Percentiles rank a stretch among this genome's conserved stretches.
Conservation (phyloP, 2,329 filamentous ascomycete species). For the Talaromyces sp. region DNA sequence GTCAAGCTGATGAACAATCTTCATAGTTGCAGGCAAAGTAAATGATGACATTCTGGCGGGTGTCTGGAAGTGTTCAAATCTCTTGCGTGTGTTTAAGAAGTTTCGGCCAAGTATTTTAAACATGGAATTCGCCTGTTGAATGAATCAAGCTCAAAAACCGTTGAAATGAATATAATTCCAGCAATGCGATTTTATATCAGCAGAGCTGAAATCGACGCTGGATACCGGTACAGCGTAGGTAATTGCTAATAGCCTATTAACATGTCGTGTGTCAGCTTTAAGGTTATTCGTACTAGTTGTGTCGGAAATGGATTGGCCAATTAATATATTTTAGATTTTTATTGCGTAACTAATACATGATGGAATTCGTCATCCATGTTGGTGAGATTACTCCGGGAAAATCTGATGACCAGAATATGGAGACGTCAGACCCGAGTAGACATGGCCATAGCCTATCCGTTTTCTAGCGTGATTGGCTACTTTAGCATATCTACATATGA, state of each 20-base stretch:
- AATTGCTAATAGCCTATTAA: too few relatives aligned
- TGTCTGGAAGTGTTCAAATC: neutral
- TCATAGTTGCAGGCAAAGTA: conserved; percentile 9
- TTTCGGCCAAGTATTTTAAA: neutral
- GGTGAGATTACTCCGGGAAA: too few relatives aligned
- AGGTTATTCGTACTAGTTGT: too few relatives aligned
- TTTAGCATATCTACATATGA: too few relatives aligned
- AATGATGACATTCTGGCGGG: neutral
- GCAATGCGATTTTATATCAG: neutral
- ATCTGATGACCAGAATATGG: too few relatives aligned
- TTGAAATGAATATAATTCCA: neutral
- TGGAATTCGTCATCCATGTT: too few relatives aligned
- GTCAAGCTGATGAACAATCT: conserved; percentile 6
- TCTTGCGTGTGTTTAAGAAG: neutral
- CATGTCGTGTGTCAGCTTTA: too few relatives aligned
- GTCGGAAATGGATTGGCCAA: too few relatives aligned
- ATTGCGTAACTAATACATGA: too few relatives aligned
- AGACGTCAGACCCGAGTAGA: neutral
- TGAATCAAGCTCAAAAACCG: neutral
- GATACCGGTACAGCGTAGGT: too few relatives aligned
- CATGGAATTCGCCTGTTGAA: neutral
- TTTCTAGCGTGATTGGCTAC: neutral
- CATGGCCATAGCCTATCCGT: conserved; percentile 6
- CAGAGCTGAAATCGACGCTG: too few relatives aligned
- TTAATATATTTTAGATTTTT: too few relatives aligned